A percentile compares a stretch with the other conserved stretches of the same genome.
These are phyloP conservation scores for Ophiobolus disseminans DNA, from an alignment of 2,329 filamentous ascomycete genomes.

Conservation along the genomic window DNA sequence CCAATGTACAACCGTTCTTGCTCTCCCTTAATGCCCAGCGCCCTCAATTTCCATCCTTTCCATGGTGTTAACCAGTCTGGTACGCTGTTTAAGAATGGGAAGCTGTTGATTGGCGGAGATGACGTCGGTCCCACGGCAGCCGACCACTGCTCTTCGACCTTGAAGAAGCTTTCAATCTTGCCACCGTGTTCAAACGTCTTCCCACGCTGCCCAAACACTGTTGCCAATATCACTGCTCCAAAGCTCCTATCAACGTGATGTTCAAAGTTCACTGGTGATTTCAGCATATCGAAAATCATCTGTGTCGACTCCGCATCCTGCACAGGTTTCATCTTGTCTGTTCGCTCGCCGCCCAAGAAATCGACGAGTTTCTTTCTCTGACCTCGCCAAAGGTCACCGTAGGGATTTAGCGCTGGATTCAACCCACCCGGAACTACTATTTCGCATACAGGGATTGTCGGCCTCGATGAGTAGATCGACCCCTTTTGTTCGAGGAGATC, in stretches of 20 bases:
- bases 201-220: conserved; percentile 15
- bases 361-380: conserved; percentile 4
- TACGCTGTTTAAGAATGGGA: conserved; percentile 15
- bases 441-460: not conserved
- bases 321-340: conserved; percentile 10
- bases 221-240: conserved; percentile 12
- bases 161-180: conserved; percentile 9
- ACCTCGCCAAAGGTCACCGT: conserved; percentile 12
- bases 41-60: conserved; percentile 14
- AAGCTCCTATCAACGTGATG: conserved; percentile 11
- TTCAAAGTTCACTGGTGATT: conserved; percentile 3
- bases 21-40: conserved; percentile 6
- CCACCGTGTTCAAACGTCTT: conserved; percentile 1
- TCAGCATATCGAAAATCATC: conserved; percentile 15
- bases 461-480: conserved; percentile 11
- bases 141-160: conserved; percentile 13
- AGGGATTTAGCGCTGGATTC: not conserved
- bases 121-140: conserved; percentile 8
- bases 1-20: conserved; percentile 9
- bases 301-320: conserved; percentile 19
- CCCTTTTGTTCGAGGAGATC: conserved; percentile 12
- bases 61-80: conserved; percentile 16
- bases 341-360: conserved; percentile 5
- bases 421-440: not conserved
- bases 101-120: conserved; percentile 10